Percentiles rank a stretch among this genome's conserved stretches.
phyloP scores from a whole-genome alignment of 768 basidiomycete species.

The Phanerochaete sordida region DNA sequence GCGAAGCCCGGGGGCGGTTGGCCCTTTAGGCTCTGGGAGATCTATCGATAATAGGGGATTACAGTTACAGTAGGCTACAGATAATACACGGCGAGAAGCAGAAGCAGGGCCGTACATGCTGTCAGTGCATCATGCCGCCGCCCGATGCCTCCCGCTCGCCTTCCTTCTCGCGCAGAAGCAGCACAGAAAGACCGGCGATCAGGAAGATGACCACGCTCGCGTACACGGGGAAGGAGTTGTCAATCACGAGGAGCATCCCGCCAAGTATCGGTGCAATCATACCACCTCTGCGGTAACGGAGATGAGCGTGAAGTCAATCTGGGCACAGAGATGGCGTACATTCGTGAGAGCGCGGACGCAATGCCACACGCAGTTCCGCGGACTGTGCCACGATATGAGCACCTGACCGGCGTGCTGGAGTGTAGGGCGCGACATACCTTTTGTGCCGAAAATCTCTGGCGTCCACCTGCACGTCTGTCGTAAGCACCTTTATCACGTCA shows the following conservation, averaged over 20 bases:
- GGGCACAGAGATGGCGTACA: slow-evolving; percentile 43
- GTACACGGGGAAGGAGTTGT: slow-evolving; percentile 73
- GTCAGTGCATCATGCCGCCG: slow-evolving; percentile 4
- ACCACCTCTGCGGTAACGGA: slow-evolving; percentile 55
- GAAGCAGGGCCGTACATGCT: background rate
- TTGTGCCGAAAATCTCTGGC: slow-evolving; percentile 82
- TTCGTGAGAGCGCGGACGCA: slow-evolving; percentile 80
- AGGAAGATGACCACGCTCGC: slow-evolving; percentile 65
- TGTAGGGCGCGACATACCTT: slow-evolving; percentile 39
- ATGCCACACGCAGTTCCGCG: slow-evolving; percentile 88
- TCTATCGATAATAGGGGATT: background rate
- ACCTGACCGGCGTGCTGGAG: background rate
- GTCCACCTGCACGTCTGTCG: slow-evolving; percentile 52
- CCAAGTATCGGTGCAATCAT: slow-evolving; percentile 86
- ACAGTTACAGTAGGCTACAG: background rate
- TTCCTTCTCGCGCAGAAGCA: slow-evolving; percentile 52
- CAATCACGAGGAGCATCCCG: slow-evolving; percentile 63
- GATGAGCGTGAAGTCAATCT: slow-evolving; percentile 6
- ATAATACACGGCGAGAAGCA: background rate
- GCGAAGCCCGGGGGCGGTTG: background rate
- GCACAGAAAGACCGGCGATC: slow-evolving; percentile 58
- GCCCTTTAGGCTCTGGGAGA: background rate
- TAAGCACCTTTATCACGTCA: background rate
- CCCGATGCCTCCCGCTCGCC: slow-evolving; percentile 32
- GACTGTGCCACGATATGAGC: slow-evolving; percentile 35